These are phyloP conservation scores for Pyricularia grisea DNA, from an alignment of 2,329 filamentous ascomycete species.

Conservation along the genomic window DNA sequence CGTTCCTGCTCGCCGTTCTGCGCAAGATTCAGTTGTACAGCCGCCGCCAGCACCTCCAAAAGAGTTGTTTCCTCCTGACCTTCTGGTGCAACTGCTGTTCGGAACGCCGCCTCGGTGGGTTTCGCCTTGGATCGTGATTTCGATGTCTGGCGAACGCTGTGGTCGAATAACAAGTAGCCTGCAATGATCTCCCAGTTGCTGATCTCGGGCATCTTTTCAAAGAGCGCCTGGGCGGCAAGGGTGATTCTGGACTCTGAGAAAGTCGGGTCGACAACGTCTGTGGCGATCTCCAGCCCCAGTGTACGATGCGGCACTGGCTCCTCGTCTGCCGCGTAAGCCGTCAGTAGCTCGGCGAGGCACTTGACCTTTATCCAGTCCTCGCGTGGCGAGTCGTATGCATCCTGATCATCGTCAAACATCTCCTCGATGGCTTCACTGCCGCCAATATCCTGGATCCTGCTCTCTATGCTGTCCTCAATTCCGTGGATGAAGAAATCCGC, in stretches of 20 bases:
- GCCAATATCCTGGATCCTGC: slow-evolving; percentile 73
- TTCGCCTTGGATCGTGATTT: slow-evolving; percentile 21
- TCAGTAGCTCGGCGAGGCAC: slow-evolving; percentile 74
- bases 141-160: slow-evolving; percentile 55
- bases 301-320: slow-evolving; percentile 21
- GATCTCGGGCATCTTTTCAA: slow-evolving; percentile 71
- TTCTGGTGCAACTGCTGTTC: slow-evolving; percentile 62
- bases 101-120: slow-evolving; percentile 51
- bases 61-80: slow-evolving; percentile 75
- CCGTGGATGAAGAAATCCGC: slow-evolving; percentile 86
- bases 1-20: slow-evolving; percentile 55
- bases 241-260: slow-evolving; percentile 73
- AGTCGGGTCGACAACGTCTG: slow-evolving; percentile 50
- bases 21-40: slow-evolving; percentile 65
- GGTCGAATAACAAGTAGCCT: slow-evolving; percentile 87
- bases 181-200: slow-evolving; percentile 81
- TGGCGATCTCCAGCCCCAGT: slow-evolving; percentile 27
- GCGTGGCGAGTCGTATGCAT: slow-evolving; percentile 67
- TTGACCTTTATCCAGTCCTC: slow-evolving; percentile 88
- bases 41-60: slow-evolving; percentile 76
- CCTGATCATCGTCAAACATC: slow-evolving; percentile 58
- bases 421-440: slow-evolving; percentile 72
- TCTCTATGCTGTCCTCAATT: slow-evolving; percentile 71
- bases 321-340: slow-evolving; percentile 65
- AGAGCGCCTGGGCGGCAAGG: slow-evolving; percentile 76